These are phyloP conservation scores for Periconia digitata DNA, from an alignment of 2,329 filamentous ascomycete genomes.

Conservation along the genomic window DNA sequence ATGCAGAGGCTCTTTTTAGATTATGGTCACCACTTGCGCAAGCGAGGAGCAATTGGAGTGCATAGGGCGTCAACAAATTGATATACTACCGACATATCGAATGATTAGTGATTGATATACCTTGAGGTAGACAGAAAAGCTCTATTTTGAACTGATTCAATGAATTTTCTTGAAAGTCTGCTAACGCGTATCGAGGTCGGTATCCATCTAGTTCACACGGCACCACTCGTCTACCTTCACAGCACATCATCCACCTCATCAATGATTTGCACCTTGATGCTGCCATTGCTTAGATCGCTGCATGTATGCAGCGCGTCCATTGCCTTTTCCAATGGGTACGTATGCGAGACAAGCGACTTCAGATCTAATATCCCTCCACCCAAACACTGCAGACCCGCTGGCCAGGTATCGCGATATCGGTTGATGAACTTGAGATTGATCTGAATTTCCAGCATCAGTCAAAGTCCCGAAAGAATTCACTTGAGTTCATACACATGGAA, in stretches of 20 bases:
- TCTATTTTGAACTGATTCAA: no score
- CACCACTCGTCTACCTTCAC: conserved; percentile 3
- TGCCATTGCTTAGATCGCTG: conserved; percentile 55
- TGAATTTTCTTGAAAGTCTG: no score
- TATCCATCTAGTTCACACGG: not conserved
- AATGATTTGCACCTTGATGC: conserved; percentile 63
- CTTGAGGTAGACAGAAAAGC: no score
- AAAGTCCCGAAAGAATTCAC: no score
- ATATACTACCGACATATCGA: no score
- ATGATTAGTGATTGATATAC: no score
- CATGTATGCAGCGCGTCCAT: conserved; percentile 59
- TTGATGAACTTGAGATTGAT: conserved; percentile 72
- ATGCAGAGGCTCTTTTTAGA: no score
- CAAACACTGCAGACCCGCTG: conserved; percentile 63
- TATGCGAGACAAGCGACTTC: conserved; percentile 64
- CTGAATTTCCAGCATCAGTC: conserved; percentile 40
- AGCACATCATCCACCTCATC: conserved; percentile 44
- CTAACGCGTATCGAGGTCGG: no score
- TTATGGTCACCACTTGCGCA: no score
- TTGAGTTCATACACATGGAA: not conserved
- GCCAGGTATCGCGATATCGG: conserved; percentile 70
- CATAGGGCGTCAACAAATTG: no score
- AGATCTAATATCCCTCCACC: conserved; percentile 62
- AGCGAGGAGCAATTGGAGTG: no score
- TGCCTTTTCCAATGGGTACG: conserved; percentile 63